Base-by-base conservation (phyloP, 2,329 filamentous ascomycete genomes). In the Stachybotrys elegans region DNA sequence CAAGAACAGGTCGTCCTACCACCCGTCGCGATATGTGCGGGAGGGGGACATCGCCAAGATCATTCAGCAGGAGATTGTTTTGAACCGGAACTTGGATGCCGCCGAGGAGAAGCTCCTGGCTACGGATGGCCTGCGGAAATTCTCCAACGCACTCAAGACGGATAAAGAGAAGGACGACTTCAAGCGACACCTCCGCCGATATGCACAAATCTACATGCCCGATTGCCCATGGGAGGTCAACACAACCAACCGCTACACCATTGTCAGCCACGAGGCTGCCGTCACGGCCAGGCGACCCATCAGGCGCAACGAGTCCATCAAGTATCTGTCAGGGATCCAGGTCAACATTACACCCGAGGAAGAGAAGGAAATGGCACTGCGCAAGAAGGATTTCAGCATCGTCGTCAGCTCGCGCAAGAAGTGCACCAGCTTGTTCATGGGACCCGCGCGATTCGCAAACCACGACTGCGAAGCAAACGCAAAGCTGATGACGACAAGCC, bases 391-490 rank as follows among this genome's bases (percentile, higher is more conserved):
- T 61, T 98, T 98, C 63, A 96, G 91, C 62, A 91, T 98, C 51
- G 91, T 98, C 23, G 87, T 96, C 59, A 95, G 91, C 49, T 92
- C 89, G 52, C 79, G 93, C 46, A 92, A 87, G 67, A 96, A 95
- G 67, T 85, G 85, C 48, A 86, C 91, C 22, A 95, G 88, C 42
- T 72, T 98, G 34, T 97, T 98, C 61, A 83, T 98, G 61, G 93
- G 93, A 0, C 94, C 93, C 7, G 93, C 93, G 25, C 83, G 93
- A 41, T 97, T 98, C 63, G 90, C 93, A 21, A 98, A 98, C 60
- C 93, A 98, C 66, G 93, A 98, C 64, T 98, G 93, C 68, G 79
- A 86, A 53, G 89, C 93, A 23, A 98, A 97, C 69, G 91, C 91
- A 8, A 81, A 84, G 58, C 77, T 98, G 36, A 84, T 88, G 54